Percentiles rank a stretch among this genome's conserved stretches.
phyloP scores from a whole-genome alignment of 148 eudicot genomes.

The Arctostaphylos glauca region DNA sequence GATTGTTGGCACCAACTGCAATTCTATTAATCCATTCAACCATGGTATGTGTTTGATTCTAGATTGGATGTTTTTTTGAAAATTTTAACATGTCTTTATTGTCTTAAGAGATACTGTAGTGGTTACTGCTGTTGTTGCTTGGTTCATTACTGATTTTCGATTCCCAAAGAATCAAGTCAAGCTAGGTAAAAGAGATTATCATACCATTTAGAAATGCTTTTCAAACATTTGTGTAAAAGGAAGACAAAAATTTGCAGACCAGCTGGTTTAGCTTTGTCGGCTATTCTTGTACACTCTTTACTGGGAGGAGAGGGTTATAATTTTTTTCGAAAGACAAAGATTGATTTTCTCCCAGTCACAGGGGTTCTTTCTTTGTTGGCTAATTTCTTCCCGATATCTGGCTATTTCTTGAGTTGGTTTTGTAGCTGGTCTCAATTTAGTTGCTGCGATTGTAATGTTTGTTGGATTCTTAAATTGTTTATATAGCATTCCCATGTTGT shows the following conservation, averaged over 20 bases:
- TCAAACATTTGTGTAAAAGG: background rate
- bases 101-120: background rate
- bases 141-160: background rate
- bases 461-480: background rate
- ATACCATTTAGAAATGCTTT: background rate
- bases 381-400: background rate
- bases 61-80: background rate
- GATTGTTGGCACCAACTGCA: background rate
- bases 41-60: background rate
- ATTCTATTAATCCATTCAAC: background rate
- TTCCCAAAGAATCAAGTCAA: background rate
- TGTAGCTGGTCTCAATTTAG: background rate
- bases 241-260: background rate
- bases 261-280: background rate
- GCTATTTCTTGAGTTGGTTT: background rate
- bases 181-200: background rate
- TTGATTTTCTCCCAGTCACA: background rate
- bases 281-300: background rate
- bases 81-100: background rate
- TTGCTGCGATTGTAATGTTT: background rate
- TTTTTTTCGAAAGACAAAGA: background rate
- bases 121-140: background rate
- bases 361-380: background rate
- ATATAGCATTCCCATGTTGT: background rate
- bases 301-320: background rate